Evolutionary conservation across 192 early-diverging fungal genomes (phyloP).

Genomic region (Backusella liffmaniae): DNA sequence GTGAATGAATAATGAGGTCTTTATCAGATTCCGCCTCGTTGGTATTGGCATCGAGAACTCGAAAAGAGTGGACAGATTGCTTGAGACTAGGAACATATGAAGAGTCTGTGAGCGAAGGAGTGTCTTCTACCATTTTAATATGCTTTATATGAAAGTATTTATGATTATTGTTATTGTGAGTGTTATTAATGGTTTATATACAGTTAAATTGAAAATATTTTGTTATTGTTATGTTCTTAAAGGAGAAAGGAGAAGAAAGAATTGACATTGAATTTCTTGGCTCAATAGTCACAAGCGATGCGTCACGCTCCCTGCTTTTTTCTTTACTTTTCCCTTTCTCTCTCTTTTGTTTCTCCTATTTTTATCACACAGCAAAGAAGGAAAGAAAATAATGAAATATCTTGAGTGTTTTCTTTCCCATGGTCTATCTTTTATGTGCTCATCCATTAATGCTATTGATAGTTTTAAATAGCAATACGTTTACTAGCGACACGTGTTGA

Average conservation of each 20-base stretch:
- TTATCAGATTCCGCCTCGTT: conserved; percentile 17
- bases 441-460: neutral
- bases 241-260: neutral
- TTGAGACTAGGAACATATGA: neutral
- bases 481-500: neutral
- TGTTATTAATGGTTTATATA: neutral
- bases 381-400: neutral
- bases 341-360: neutral
- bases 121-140: neutral
- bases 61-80: neutral
- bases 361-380: neutral
- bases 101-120: neutral
- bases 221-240: neutral
- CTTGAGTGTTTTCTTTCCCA: neutral
- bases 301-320: neutral
- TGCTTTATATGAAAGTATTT: neutral
- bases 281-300: neutral
- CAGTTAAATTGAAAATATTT: neutral
- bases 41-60: neutral
- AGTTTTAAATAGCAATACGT: neutral
- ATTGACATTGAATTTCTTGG: neutral
- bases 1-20: conserved; percentile 15
- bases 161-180: neutral
- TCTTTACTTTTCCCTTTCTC: neutral
- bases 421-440: neutral